Conservation (phyloP, 1,284 basidiomycete species). For the Papiliotrema laurentii region DNA sequence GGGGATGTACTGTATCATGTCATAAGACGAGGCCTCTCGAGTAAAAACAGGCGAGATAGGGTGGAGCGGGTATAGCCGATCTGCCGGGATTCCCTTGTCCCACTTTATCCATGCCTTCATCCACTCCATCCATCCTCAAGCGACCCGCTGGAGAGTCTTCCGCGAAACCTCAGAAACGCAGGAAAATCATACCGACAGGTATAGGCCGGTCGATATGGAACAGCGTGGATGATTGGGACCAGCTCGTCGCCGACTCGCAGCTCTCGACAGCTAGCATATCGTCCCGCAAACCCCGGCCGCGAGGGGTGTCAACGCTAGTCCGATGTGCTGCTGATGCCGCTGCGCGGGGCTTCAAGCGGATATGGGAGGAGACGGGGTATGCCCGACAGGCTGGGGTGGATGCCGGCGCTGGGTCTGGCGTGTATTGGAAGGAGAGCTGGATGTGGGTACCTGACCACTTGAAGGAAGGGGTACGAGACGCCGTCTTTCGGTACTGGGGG, state of each 20-base stretch:
- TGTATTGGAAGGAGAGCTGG: constrained; percentile 27
- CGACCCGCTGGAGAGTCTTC: not conserved
- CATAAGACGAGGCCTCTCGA: no score
- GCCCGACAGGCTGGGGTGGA: constrained; percentile 2
- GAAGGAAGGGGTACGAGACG: constrained; percentile 22
- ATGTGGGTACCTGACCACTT: constrained; percentile 21
- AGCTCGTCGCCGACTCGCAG: constrained; percentile 20
- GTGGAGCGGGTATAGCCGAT: no score
- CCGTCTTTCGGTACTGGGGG: constrained; percentile 23
- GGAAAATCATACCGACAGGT: not conserved
- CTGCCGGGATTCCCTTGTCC: no score
- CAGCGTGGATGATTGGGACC: constrained; percentile 29
- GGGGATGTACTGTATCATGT: no score
- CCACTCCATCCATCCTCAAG: not conserved
- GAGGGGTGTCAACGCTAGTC: constrained; percentile 17
- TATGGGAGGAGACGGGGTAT: constrained; percentile 17
- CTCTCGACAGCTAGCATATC: constrained; percentile 35
- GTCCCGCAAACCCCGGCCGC: constrained; percentile 14
- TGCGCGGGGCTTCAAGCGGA: constrained; percentile 20
- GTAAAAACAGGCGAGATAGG: no score
- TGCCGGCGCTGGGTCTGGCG: no score
- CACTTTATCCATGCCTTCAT: no score
- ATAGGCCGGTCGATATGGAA: constrained; percentile 28
- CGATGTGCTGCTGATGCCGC: constrained; percentile 13
- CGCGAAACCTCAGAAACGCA: not conserved